Percentiles rank a stretch among this genome's conserved stretches.
Evolutionary conservation across 495 filamentous ascomycete species (phyloP).

Genomic region (Gamarada debralockiae): DNA sequence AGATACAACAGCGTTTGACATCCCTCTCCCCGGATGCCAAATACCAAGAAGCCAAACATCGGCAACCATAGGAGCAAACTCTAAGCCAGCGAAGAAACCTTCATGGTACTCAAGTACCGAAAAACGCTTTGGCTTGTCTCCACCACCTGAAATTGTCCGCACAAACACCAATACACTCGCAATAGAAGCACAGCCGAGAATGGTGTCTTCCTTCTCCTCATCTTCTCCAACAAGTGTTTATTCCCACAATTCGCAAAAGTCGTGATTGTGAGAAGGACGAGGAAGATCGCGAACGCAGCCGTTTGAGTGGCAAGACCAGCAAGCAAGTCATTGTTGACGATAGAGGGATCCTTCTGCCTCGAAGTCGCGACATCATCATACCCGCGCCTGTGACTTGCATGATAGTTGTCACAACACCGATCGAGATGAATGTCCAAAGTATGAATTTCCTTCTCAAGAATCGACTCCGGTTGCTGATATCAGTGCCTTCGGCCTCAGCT

Average conservation of each 20-base stretch:
- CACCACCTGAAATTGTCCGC: slow-evolving; percentile 47
- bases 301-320: slow-evolving; percentile 47
- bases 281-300: slow-evolving; percentile 44
- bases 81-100: slow-evolving; percentile 23
- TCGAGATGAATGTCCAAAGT: slow-evolving; percentile 44
- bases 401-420: slow-evolving; percentile 45
- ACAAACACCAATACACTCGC: slow-evolving; percentile 48
- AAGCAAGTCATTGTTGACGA: slow-evolving; percentile 47
- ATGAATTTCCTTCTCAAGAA: slow-evolving; percentile 27
- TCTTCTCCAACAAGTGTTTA: neutral
- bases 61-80: slow-evolving; percentile 49
- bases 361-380: slow-evolving; percentile 36
- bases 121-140: slow-evolving; percentile 49
- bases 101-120: slow-evolving; percentile 27
- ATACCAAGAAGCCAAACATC: slow-evolving; percentile 41
- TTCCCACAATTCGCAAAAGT: neutral
- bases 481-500: slow-evolving; percentile 20
- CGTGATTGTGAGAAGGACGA: slow-evolving; percentile 28
- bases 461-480: neutral
- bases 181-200: slow-evolving; percentile 34
- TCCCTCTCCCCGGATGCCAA: slow-evolving; percentile 48
- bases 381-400: slow-evolving; percentile 48
- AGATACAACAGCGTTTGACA: too few relatives aligned
- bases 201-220: slow-evolving; percentile 13
- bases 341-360: slow-evolving; percentile 35